These are phyloP conservation scores for Rhizomucor miehei DNA, from an alignment of 371 early-diverging fungal species.

Conservation along the genomic window DNA sequence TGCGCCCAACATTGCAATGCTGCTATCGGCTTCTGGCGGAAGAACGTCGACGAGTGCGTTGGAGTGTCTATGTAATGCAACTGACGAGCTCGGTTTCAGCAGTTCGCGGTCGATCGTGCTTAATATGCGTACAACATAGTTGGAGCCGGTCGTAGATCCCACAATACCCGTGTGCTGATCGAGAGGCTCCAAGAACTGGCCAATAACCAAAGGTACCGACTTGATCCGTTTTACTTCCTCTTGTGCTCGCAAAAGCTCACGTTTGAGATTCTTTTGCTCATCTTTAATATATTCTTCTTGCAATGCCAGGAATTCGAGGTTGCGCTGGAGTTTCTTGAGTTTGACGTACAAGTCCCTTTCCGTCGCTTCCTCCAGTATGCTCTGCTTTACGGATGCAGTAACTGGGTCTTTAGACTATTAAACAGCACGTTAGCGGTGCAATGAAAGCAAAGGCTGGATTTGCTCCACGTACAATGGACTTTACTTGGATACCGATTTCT, in stretches of 20 bases:
- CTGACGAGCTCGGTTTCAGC: constrained; percentile 96
- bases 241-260: constrained; percentile 93
- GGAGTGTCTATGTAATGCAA: constrained; percentile 98
- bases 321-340: constrained; percentile 92
- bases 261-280: constrained; percentile 96
- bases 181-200: constrained; percentile 99
- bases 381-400: constrained; percentile 7
- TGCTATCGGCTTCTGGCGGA: constrained; percentile 97
- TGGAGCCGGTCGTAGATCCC: constrained; percentile 95
- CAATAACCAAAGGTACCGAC: constrained; percentile 99
- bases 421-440: neutral
- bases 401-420: constrained; percentile 4
- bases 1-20: constrained; percentile 93
- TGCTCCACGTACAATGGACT: constrained; percentile 26
- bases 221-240: constrained; percentile 99
- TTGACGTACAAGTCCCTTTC: constrained; percentile 90
- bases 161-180: constrained; percentile 99
- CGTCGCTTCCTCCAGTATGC: constrained; percentile 50
- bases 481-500: constrained; percentile 41
- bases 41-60: constrained; percentile 96
- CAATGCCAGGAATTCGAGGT: constrained; percentile 94
- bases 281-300: constrained; percentile 99
- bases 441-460: neutral
- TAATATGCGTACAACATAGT: constrained; percentile 96
- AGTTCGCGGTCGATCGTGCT: constrained; percentile 98